A percentile compares a stretch with the other conserved stretches of the same genome.
Evolutionary conservation across 2,329 filamentous ascomycete species (phyloP).

Genomic region (Chrysoporthe austroafricana): DNA sequence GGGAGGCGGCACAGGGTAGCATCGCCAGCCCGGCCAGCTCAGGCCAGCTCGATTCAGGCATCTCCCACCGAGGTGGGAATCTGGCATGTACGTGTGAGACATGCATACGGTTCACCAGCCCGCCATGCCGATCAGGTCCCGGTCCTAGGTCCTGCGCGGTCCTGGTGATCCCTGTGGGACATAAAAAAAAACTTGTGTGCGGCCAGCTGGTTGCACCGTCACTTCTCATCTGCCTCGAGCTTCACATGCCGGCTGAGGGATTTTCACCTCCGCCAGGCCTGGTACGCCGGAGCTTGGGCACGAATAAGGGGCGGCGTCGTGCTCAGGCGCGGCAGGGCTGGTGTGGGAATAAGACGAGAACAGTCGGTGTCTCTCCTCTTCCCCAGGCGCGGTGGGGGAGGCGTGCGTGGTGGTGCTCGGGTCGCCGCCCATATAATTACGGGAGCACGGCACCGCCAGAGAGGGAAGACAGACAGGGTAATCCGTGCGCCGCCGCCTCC

Average conservation of each 20-base stretch:
- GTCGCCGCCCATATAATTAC: too few relatives aligned
- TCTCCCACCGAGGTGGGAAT: background rate
- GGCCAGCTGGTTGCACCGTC: slow-evolving; percentile 3
- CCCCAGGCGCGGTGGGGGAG: too few relatives aligned
- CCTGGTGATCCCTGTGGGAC: too few relatives aligned
- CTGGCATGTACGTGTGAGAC: slow-evolving; percentile 1
- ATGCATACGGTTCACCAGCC: slow-evolving; percentile 14
- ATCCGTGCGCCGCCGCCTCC: too few relatives aligned
- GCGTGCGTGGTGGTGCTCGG: too few relatives aligned
- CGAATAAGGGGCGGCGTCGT: background rate
- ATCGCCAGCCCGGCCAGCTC: too few relatives aligned
- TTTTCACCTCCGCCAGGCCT: background rate
- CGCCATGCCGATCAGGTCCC: slow-evolving; percentile 13
- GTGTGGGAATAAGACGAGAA: background rate
- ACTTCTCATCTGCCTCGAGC: background rate
- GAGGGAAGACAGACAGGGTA: too few relatives aligned
- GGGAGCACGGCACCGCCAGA: too few relatives aligned
- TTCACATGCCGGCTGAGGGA: slow-evolving; percentile 6
- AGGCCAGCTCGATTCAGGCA: background rate
- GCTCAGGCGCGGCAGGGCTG: background rate
- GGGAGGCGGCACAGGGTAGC: too few relatives aligned
- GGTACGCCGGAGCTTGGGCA: background rate
- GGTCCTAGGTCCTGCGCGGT: background rate
- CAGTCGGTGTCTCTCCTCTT: too few relatives aligned
- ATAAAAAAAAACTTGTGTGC: background rate